Evolutionary conservation across 176 grass and related monocot species (phyloP).

Genomic region (Triticum dicoccoides): DNA sequence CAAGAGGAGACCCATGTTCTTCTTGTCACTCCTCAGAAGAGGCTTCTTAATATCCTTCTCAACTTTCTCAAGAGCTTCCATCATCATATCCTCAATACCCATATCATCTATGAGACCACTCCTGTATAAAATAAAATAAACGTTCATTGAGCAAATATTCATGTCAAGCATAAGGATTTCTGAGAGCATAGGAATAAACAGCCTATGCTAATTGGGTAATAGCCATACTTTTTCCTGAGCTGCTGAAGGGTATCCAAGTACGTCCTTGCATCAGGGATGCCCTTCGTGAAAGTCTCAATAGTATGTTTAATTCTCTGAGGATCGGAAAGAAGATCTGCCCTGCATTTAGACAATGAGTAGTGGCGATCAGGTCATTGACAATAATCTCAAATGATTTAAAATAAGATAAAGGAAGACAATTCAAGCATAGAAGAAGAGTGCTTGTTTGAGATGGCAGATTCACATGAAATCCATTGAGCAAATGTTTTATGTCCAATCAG

Average conservation of each 20-base stretch:
- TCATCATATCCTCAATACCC: constrained; percentile 75
- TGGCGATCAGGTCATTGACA: not conserved
- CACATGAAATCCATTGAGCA: not conserved
- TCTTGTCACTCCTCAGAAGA: constrained; percentile 88
- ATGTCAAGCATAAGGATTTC: not conserved
- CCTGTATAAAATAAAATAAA: constrained; percentile 48
- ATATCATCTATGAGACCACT: constrained; percentile 71
- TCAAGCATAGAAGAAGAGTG: not conserved
- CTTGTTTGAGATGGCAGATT: not conserved
- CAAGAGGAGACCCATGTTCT: constrained; percentile 73
- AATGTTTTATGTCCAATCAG: not conserved
- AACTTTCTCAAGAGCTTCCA: constrained; percentile 88
- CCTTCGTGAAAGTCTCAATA: constrained; percentile 63
- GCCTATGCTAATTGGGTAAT: not conserved
- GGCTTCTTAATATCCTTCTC: constrained; percentile 97
- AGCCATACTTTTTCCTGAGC: constrained; percentile 74
- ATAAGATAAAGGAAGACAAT: not conserved
- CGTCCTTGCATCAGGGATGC: constrained; percentile 88
- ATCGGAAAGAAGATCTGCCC: constrained; percentile 74
- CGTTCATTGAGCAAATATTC: not conserved
- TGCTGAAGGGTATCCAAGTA: constrained; percentile 82
- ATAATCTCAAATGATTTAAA: not conserved
- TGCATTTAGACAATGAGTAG: constrained; percentile 43
- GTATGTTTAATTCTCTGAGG: constrained; percentile 78
- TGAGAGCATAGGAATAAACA: not conserved